Conservation (phyloP, 2,329 filamentous ascomycete species). For the Ceratocystis huliohia region DNA sequence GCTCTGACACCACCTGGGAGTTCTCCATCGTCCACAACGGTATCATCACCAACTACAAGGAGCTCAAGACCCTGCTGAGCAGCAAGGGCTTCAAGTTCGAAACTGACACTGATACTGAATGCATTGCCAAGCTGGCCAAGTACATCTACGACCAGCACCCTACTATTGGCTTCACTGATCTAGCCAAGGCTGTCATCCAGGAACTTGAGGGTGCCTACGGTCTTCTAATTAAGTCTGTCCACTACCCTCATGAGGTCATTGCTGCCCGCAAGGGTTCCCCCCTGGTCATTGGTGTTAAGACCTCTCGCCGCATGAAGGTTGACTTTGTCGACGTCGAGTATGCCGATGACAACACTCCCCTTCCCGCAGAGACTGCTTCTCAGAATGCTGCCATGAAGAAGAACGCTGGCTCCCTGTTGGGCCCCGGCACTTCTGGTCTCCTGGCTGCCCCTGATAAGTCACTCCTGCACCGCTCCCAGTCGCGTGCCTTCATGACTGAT, state of each 20-base stretch:
- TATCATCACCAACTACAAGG: constrained; percentile 99
- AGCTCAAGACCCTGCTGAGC: constrained; percentile 84
- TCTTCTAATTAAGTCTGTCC: constrained; percentile 92
- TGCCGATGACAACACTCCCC: constrained; percentile 66
- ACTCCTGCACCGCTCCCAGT: constrained; percentile 94
- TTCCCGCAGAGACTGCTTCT: constrained; percentile 85
- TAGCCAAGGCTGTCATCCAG: constrained; percentile 95
- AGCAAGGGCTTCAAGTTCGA: constrained; percentile 97
- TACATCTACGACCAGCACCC: constrained; percentile 95
- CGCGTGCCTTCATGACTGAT: constrained; percentile 95
- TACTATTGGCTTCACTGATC: constrained; percentile 85
- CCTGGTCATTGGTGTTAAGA: constrained; percentile 88
- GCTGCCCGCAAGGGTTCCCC: constrained; percentile 97
- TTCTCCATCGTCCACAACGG: constrained; percentile 98
- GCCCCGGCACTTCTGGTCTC: constrained; percentile 45
- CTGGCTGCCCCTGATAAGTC: constrained; percentile 94
- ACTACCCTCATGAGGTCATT: constrained; percentile 96
- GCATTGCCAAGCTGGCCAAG: constrained; percentile 97
- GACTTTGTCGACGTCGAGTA: constrained; percentile 99
- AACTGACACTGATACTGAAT: constrained; percentile 98
- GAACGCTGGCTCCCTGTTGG: constrained; percentile 53
- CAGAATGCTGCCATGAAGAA: constrained; percentile 98
- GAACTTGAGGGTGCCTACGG: constrained; percentile 97
- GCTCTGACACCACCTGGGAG: constrained; percentile 89
- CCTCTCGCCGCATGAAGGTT: constrained; percentile 98